These are phyloP conservation scores for Eleusine coracana DNA, from an alignment of 176 grass and related monocot species.

Conservation along the genomic window DNA sequence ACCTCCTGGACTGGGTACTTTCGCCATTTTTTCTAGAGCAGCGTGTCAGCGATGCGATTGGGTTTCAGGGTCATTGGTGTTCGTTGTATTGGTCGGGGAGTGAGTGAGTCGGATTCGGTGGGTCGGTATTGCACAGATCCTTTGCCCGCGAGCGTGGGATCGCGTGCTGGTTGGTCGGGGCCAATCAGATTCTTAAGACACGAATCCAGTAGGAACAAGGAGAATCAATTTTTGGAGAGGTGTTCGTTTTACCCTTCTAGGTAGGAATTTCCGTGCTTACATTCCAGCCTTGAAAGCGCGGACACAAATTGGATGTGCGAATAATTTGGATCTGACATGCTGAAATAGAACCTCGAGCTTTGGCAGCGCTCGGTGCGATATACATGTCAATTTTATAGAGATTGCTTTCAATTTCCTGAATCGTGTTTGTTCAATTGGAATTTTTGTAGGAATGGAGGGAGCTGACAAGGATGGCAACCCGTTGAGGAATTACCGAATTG, in stretches of 20 bases:
- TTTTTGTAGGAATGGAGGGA: constrained; percentile 50
- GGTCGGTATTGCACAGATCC: constrained; percentile 23
- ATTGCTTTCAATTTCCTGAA: constrained; percentile 26
- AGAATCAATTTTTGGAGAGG: not conserved
- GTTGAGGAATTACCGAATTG: constrained; percentile 55
- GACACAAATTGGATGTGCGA: not conserved
- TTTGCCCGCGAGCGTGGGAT: not conserved
- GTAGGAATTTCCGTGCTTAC: not conserved
- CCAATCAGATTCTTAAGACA: not conserved
- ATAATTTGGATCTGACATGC: constrained; percentile 30
- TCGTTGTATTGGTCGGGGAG: not conserved
- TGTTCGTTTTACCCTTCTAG: not conserved
- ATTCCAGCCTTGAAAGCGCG: no score
- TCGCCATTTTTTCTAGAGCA: not conserved
- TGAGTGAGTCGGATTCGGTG: constrained; percentile 27
- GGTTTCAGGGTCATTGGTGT: not conserved
- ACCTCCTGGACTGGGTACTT: not conserved
- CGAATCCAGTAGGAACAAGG: constrained; percentile 17
- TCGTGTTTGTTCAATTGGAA: not conserved
- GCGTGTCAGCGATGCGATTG: constrained; percentile 7
- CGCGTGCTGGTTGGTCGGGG: not conserved
- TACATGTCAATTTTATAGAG: constrained; percentile 11
- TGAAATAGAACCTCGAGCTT: not conserved
- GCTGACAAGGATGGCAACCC: constrained; percentile 44
- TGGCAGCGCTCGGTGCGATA: not conserved